phyloP scores from a whole-genome alignment of 495 filamentous ascomycete genomes.

The Ramalina intermedia region DNA sequence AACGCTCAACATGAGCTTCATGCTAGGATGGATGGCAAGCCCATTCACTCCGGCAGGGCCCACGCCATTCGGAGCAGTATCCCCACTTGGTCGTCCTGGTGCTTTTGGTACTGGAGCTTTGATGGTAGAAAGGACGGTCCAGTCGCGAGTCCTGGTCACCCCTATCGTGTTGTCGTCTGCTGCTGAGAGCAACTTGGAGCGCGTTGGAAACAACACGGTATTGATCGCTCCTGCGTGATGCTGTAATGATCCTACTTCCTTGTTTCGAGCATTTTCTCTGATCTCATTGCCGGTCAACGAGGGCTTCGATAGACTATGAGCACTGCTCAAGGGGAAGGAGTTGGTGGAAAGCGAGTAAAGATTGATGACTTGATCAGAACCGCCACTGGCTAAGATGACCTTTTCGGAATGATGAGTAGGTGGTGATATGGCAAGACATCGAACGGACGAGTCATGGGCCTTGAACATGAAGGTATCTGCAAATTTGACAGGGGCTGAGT shows the following conservation, averaged over 20 bases:
- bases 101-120: conserved; percentile 79
- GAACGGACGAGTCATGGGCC: conserved; percentile 79
- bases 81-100: conserved; percentile 71
- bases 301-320: conserved; percentile 35
- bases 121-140: conserved; percentile 76
- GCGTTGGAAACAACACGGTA: conserved; percentile 65
- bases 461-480: conserved; percentile 92
- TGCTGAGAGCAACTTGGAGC: conserved; percentile 70
- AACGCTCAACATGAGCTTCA: conserved; percentile 90
- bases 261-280: conserved; percentile 70
- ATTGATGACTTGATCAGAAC: conserved; percentile 87
- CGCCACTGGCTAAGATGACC: conserved; percentile 74
- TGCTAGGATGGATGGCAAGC: conserved; percentile 87
- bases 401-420: conserved; percentile 46
- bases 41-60: conserved; percentile 86
- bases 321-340: conserved; percentile 36
- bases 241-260: conserved; percentile 70
- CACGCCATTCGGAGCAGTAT: conserved; percentile 72
- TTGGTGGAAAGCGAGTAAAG: conserved; percentile 77
- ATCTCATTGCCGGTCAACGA: conserved; percentile 53
- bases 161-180: conserved; percentile 81
- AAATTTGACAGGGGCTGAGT: conserved; percentile 43
- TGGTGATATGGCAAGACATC: conserved; percentile 54
- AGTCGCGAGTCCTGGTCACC: conserved; percentile 75
- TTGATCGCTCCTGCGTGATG: conserved; percentile 76